Evolutionary conservation across 345 rosid species (phyloP).

Genomic region (Hibiscus syriacus): DNA sequence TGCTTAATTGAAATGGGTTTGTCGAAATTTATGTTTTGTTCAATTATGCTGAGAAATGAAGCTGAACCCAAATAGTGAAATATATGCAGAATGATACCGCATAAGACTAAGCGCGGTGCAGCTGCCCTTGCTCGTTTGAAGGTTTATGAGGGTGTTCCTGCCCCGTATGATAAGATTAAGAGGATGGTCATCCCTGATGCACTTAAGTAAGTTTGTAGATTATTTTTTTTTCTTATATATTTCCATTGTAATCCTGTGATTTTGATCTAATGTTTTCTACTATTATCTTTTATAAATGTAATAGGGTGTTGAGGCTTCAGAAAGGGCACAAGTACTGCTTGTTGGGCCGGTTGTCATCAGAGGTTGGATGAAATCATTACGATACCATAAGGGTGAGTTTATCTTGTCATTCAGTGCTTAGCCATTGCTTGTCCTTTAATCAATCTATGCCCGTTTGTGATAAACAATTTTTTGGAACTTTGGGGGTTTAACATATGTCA

Average conservation of each 20-base stretch:
- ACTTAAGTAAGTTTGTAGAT: background rate
- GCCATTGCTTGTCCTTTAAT: background rate
- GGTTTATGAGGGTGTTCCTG: background rate
- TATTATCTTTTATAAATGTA: too few species aligned
- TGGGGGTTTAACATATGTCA: background rate
- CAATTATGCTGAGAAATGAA: background rate
- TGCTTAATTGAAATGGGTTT: background rate
- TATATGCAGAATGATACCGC: background rate
- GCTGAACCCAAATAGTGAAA: background rate
- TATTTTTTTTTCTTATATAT: background rate
- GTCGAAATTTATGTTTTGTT: background rate
- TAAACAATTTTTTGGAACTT: too few species aligned
- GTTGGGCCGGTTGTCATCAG: background rate
- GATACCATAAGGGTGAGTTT: background rate
- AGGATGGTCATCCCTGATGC: slow-evolving; percentile 2
- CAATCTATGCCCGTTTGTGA: too few species aligned
- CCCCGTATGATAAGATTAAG: background rate
- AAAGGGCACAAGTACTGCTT: background rate
- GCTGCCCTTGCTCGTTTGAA: background rate
- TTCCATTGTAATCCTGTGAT: background rate
- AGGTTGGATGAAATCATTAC: background rate
- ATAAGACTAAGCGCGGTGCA: background rate
- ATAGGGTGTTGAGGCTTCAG: slow-evolving; percentile 1
- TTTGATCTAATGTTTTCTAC: background rate
- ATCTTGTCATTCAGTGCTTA: background rate